Conservation (phyloP, 2,329 filamentous ascomycete species). For the Pseudophaeomoniella oleicola region DNA sequence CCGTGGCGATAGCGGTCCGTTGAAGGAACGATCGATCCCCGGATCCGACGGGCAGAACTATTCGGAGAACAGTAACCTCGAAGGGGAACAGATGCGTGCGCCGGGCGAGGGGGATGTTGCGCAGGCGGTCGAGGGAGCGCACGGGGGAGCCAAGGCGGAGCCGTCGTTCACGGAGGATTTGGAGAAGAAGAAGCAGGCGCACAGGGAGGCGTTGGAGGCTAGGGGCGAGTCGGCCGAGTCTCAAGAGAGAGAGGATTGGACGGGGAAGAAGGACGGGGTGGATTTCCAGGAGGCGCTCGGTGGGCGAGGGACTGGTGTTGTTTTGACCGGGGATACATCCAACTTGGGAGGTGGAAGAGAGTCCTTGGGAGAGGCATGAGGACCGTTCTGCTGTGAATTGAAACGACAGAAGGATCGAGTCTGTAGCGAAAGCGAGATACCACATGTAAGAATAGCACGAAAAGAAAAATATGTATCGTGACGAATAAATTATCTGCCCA, state of each 20-base stretch:
- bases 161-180: conserved; percentile 9
- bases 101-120: conserved; percentile 16
- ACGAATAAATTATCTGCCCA: too few species aligned
- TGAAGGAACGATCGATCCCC: conserved; percentile 8
- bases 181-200: conserved; percentile 8
- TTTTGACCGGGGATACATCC: conserved; percentile 5
- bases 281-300: conserved; percentile 10
- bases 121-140: conserved; percentile 8
- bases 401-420: too few species aligned
- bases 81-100: conserved; percentile 17
- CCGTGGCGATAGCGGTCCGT: conserved; percentile 9
- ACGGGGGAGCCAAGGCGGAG: conserved; percentile 10
- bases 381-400: too few species aligned
- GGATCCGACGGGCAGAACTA: conserved; percentile 8
- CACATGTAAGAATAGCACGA: too few species aligned
- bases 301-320: conserved; percentile 9
- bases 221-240: conserved; percentile 8
- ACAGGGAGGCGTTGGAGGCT: conserved; percentile 9
- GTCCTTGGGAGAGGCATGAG: background rate
- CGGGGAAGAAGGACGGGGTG: conserved; percentile 8
- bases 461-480: too few species aligned
- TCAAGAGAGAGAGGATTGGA: conserved; percentile 11
- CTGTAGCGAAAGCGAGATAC: too few species aligned
- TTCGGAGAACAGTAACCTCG: conserved; percentile 9
- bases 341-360: background rate